Evolutionary conservation across 1,284 basidiomycete genomes (phyloP), one percentile per base, ranked within the genome.

Genomic region (Ustilago trichophora): DNA sequence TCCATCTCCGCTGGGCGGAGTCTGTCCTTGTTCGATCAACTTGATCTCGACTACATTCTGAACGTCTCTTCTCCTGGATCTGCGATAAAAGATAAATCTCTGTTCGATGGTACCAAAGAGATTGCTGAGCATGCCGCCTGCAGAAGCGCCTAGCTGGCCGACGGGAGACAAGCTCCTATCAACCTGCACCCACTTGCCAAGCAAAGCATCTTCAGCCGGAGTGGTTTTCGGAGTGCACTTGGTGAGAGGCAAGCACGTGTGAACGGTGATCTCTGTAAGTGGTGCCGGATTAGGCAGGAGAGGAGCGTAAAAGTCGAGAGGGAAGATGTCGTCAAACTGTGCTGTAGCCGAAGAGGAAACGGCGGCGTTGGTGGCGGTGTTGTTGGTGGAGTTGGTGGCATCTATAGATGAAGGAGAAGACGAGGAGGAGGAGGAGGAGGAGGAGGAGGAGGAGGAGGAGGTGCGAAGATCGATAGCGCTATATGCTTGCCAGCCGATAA

Each of bases 141-240:
- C 44, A 3, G 47, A 51, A 9, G 52, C 57, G 35, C 65, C 65
- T n/a, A 51, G 24, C 32, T 59, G 44, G 10, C 70, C 89, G 5
- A 85, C 83, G 72, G 83, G 77, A 77, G 92, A 92, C 27, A 95
- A 82, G 79, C 93, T 89, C 16, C 88, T 85, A 18, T 87, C 87
- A 8, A 94, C 89, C 18, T 89, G 87, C 1, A 95, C 91, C 93
- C 93, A 95, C 75, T 89, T 90, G 0, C 92, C 92, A 70, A 88
- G 89, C 47, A 88, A 85, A 5, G 89, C 88, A 77, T 93, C 91
- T 29, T 88, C 82, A 66, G 90, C 89, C 9, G 85, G 84, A 0
- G 88, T 91, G 0, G 89, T 86, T 4, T 84, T 79, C 0, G 93
- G 92, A 1, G 83, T 82, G 78, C 93, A 95, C 11, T 83, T 83